A percentile compares a stretch with the other conserved stretches of the same genome.
phyloP scores from a whole-genome alignment of 306 rosid genomes.

The Luffa acutangula region DNA sequence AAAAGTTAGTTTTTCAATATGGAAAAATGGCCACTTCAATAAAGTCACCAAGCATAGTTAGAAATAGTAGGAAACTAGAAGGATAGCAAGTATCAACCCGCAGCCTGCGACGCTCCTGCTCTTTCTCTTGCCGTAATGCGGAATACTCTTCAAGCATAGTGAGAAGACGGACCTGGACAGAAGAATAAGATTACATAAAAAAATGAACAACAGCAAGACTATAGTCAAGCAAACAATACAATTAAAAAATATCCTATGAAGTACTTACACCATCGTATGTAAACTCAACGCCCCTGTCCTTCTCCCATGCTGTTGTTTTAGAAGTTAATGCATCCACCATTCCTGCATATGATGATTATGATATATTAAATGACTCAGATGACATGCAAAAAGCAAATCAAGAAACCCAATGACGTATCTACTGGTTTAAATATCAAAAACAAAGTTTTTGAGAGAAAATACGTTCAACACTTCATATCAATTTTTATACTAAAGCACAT shows the following conservation, averaged over 20 bases:
- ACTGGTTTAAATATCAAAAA: background rate
- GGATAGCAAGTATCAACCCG: conserved; percentile 29
- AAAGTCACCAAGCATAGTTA: background rate
- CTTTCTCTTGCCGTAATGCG: conserved; percentile 52
- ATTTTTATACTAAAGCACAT: background rate
- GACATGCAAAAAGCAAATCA: background rate
- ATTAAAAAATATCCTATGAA: background rate
- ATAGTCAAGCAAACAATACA: background rate
- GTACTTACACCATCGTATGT: conserved; percentile 53
- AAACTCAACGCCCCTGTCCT: conserved; percentile 49
- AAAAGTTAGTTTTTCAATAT: background rate
- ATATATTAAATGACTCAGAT: background rate
- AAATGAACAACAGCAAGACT: background rate
- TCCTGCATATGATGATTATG: conserved; percentile 25
- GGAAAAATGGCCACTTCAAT: background rate
- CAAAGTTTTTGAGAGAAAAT: background rate
- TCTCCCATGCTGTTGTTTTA: conserved; percentile 62
- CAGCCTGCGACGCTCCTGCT: conserved; percentile 52
- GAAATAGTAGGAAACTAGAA: background rate
- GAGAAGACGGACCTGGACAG: conserved; percentile 37
- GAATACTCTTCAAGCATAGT: conserved; percentile 48
- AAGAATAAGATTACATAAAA: conserved; percentile 2
- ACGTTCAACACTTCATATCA: background rate
- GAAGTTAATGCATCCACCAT: conserved; percentile 50
- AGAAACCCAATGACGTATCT: background rate